A percentile compares a stretch with the other conserved stretches of the same genome.
Evolutionary conservation across 371 early-diverging fungal species (phyloP).

Genomic region (Mucor circinelloides): DNA sequence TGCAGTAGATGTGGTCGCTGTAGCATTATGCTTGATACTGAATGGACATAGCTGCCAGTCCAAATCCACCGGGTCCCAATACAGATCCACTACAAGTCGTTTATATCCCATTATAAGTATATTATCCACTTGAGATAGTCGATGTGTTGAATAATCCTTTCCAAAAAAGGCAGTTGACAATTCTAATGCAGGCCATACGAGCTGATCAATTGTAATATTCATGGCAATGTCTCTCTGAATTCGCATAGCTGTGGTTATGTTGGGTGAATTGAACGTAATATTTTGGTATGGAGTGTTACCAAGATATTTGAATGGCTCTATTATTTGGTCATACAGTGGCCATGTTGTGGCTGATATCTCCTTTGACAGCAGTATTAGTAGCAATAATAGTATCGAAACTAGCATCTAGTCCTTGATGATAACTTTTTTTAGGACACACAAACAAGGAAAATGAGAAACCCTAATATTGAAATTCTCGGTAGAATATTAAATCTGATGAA

Average conservation of each 20-base stretch:
- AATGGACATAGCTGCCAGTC: constrained; percentile 47
- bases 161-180: constrained; percentile 39
- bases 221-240: constrained; percentile 47
- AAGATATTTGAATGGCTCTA: constrained; percentile 9
- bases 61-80: constrained; percentile 28
- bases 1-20: neutral
- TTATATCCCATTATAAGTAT: constrained; percentile 39
- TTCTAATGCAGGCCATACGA: constrained; percentile 45
- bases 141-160: constrained; percentile 27
- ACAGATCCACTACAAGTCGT: constrained; percentile 42
- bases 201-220: constrained; percentile 42
- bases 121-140: constrained; percentile 14
- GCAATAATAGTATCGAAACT: neutral
- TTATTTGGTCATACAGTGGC: neutral
- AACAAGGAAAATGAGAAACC: neutral
- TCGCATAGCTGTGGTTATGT: constrained; percentile 27
- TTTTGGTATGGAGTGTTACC: constrained; percentile 34
- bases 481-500: neutral
- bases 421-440: neutral
- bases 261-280: constrained; percentile 16
- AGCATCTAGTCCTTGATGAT: neutral
- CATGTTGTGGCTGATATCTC: neutral
- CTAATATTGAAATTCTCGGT: neutral
- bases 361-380: neutral
- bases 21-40: neutral